Evolutionary conservation across 306 rosid species (phyloP).

Genomic region (Datisca glomerata): DNA sequence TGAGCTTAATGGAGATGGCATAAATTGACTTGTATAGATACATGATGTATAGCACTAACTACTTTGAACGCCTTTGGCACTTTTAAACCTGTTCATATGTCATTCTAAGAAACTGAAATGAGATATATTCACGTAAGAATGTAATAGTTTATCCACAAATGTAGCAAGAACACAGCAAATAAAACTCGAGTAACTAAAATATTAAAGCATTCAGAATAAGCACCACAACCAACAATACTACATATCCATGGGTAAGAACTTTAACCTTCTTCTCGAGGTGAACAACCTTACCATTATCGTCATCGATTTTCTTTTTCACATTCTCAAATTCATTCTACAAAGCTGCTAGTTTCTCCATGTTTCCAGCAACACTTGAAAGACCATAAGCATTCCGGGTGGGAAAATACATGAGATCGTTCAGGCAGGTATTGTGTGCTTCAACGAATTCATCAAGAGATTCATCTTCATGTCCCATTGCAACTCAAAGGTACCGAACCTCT

Average conservation of each 20-base stretch:
- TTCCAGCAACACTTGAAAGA: conserved; percentile 80
- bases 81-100: too few species aligned
- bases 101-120: too few species aligned
- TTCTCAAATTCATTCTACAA: conserved; percentile 73
- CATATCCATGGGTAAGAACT: conserved; percentile 77
- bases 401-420: conserved; percentile 74
- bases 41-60: too few species aligned
- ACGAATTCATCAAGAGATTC: conserved; percentile 74
- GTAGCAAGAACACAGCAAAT: too few species aligned
- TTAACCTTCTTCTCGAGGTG: conserved; percentile 71
- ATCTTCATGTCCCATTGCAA: conserved; percentile 79
- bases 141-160: too few species aligned
- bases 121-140: too few species aligned
- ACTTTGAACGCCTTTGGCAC: too few species aligned
- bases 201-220: too few species aligned
- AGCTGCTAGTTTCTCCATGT: conserved; percentile 78
- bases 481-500: conserved; percentile 59
- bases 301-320: conserved; percentile 61
- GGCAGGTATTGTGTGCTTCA: conserved; percentile 78
- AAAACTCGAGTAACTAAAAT: too few species aligned
- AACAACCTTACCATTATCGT: conserved; percentile 59
- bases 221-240: conserved; percentile 30
- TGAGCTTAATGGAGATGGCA: too few species aligned
- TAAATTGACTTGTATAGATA: too few species aligned
- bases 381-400: conserved; percentile 74